These are phyloP conservation scores for Cryptococcus sp. DNA, from an alignment of 1,284 basidiomycete genomes.

Conservation along the genomic window DNA sequence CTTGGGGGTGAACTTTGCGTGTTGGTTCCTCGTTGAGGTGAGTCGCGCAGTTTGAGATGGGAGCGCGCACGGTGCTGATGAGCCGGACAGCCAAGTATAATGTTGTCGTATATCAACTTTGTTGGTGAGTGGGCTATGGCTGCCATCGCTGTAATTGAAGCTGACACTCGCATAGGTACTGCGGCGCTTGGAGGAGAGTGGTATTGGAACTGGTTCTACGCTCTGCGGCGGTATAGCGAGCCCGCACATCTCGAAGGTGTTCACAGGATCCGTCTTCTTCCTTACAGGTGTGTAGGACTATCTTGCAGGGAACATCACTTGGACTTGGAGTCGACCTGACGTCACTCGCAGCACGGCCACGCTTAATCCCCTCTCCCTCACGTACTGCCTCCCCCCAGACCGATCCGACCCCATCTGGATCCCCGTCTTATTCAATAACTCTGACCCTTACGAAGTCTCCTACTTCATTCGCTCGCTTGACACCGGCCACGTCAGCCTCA, in stretches of 20 bases:
- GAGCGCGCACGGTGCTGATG: neutral
- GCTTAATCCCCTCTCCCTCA: slow-evolving; percentile 47
- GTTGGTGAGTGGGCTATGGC: slow-evolving; percentile 21
- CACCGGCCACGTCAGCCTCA: slow-evolving; percentile 18
- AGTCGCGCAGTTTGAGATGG: slow-evolving; percentile 1
- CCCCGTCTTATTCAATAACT: slow-evolving; percentile 76
- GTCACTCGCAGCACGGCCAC: slow-evolving; percentile 38
- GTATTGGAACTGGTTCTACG: slow-evolving; percentile 25
- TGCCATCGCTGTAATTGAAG: neutral
- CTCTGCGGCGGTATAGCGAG: slow-evolving; percentile 16
- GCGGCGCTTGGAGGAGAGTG: slow-evolving; percentile 27
- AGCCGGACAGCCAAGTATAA: slow-evolving; percentile 23
- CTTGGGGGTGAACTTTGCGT: slow-evolving; percentile 26
- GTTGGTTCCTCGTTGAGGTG: slow-evolving; percentile 42
- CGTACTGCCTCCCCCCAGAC: slow-evolving; percentile 46
- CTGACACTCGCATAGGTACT: slow-evolving; percentile 16
- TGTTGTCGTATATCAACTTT: slow-evolving; percentile 30
- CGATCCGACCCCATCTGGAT: slow-evolving; percentile 38
- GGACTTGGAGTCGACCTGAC: neutral
- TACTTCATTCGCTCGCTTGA: slow-evolving; percentile 75
- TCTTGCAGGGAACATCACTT: too few relatives aligned
- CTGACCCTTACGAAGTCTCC: slow-evolving; percentile 66
- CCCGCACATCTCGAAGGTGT: slow-evolving; percentile 41
- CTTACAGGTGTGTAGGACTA: slow-evolving; percentile 32
- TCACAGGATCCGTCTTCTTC: slow-evolving; percentile 43